phyloP scores from a whole-genome alignment of 371 early-diverging fungal species.

The Syncephalastrum racemosum region DNA sequence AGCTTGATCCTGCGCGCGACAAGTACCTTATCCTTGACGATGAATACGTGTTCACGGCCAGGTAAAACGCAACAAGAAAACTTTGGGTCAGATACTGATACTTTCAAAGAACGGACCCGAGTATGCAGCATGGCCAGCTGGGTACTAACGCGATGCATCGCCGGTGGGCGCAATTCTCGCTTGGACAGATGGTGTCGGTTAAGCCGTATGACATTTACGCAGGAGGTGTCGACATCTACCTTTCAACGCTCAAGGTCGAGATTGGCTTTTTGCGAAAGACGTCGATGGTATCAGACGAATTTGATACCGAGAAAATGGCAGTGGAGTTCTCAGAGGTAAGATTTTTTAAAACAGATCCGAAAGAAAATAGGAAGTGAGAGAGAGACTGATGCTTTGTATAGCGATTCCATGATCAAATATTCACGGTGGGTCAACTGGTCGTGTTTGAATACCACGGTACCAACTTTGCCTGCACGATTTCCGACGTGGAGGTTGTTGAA shows the following conservation, averaged over 20 bases:
- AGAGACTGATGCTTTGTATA: constrained; percentile 6
- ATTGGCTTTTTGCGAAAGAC: constrained; percentile 60
- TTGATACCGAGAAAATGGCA: constrained; percentile 74
- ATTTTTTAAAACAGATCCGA: background rate
- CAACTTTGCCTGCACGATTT: constrained; percentile 62
- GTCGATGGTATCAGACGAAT: constrained; percentile 56
- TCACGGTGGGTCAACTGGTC: constrained; percentile 67
- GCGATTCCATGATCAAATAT: constrained; percentile 77
- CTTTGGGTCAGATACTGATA: background rate
- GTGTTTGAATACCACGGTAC: constrained; percentile 84
- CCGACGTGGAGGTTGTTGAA: constrained; percentile 62
- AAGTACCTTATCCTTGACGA: constrained; percentile 78
- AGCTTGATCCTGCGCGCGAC: constrained; percentile 61
- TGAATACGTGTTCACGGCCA: constrained; percentile 75
- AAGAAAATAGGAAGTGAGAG: background rate
- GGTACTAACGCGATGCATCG: constrained; percentile 82
- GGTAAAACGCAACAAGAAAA: constrained; percentile 37
- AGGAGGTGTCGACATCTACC: constrained; percentile 62
- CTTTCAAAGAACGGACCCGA: constrained; percentile 50
- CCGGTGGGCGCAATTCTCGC: constrained; percentile 82
- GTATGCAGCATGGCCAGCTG: constrained; percentile 62
- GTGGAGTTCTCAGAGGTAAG: constrained; percentile 63
- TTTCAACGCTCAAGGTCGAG: constrained; percentile 74
- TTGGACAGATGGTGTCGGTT: constrained; percentile 79
- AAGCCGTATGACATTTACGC: constrained; percentile 72